Conservation (phyloP, 1,139 yeast species). For the Yamadazyma blattariae region DNA sequence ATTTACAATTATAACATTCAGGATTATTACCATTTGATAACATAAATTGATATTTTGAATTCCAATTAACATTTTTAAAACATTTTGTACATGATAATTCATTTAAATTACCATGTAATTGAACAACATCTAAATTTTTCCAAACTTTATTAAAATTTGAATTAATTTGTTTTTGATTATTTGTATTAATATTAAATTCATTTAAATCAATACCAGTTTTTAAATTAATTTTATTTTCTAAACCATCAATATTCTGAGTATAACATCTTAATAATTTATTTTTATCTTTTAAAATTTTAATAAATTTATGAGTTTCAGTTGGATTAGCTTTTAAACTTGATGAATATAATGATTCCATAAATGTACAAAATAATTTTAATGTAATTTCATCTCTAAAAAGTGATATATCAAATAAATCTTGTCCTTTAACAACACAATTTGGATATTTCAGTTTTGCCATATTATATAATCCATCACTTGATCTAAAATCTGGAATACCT, state of each 20-base stretch:
- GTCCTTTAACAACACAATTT: conserved; percentile 66
- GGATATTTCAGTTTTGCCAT: conserved; percentile 66
- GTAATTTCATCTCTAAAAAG: conserved; percentile 69
- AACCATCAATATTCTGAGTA: conserved; percentile 70
- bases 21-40: conserved; percentile 58
- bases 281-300: conserved; percentile 60
- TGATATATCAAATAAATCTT: conserved; percentile 85
- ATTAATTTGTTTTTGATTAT: conserved; percentile 9
- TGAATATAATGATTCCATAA: conserved; percentile 70
- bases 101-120: conserved; percentile 87
- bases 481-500: conserved; percentile 93
- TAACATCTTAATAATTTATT: conserved; percentile 78
- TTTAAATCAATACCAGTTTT: conserved; percentile 37
- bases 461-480: conserved; percentile 78
- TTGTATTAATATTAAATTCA: conserved; percentile 21
- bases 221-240: conserved; percentile 40
- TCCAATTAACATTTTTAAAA: conserved; percentile 60
- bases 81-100: conserved; percentile 73
- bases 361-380: conserved; percentile 69
- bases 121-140: conserved; percentile 75
- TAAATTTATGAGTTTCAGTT: conserved; percentile 80
- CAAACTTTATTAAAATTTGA: conserved; percentile 40
- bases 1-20: conserved; percentile 58
- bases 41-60: conserved; percentile 38
- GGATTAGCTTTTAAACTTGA: conserved; percentile 68